Percentiles rank a stretch among this genome's conserved stretches.
phyloP scores from a whole-genome alignment of 2,329 filamentous ascomycete species.

The Penicillium rolfsii region DNA sequence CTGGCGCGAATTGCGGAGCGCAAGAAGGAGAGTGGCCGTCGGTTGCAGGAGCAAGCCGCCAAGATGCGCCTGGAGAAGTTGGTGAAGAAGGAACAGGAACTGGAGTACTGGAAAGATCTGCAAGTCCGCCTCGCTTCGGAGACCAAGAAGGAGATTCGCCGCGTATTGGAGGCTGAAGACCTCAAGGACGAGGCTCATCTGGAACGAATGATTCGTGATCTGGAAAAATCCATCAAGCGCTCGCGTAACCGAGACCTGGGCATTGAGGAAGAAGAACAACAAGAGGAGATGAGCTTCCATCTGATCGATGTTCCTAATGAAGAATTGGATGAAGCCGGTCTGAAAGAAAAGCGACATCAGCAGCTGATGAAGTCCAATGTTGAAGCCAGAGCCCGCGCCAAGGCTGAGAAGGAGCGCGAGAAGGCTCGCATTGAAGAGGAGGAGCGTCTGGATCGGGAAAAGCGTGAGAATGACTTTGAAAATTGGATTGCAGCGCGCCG shows the following conservation, averaged over 20 bases:
- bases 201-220: constrained; percentile 80
- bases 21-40: constrained; percentile 88
- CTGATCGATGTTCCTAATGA: constrained; percentile 89
- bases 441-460: constrained; percentile 79
- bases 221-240: constrained; percentile 87
- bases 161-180: constrained; percentile 85
- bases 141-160: constrained; percentile 88
- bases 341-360: constrained; percentile 93
- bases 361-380: constrained; percentile 91
- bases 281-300: constrained; percentile 78
- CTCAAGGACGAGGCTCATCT: constrained; percentile 88
- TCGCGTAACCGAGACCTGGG: constrained; percentile 93
- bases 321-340: constrained; percentile 82
- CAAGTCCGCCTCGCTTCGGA: constrained; percentile 71
- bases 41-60: constrained; percentile 91
- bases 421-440: constrained; percentile 82
- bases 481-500: constrained; percentile 84
- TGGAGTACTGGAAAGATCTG: constrained; percentile 89
- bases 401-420: constrained; percentile 92
- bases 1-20: constrained; percentile 87
- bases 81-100: constrained; percentile 91
- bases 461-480: constrained; percentile 80
- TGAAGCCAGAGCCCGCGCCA: constrained; percentile 89
- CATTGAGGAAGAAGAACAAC: constrained; percentile 78
- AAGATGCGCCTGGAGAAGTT: constrained; percentile 97